Evolutionary conservation across 805 yeast species (phyloP).

Genomic region (Lachancea nothofagi): DNA sequence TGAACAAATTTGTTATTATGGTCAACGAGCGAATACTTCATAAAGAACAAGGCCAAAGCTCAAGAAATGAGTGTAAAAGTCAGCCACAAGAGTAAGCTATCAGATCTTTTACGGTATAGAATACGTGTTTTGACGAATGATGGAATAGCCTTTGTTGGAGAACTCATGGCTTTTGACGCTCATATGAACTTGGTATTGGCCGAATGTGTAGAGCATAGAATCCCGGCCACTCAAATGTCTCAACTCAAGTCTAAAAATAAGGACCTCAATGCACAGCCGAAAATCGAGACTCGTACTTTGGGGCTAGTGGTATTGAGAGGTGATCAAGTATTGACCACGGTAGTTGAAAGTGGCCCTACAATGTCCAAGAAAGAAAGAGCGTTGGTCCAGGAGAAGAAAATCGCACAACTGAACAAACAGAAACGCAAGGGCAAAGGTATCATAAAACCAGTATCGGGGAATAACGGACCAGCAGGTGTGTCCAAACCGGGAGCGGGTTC

Average conservation of each 20-base stretch:
- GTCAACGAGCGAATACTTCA: too few relatives aligned
- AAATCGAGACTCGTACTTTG: slow-evolving; percentile 65
- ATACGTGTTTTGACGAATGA: slow-evolving; percentile 73
- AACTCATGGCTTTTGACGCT: slow-evolving; percentile 80
- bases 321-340: slow-evolving; percentile 67
- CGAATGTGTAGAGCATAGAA: slow-evolving; percentile 78
- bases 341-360: slow-evolving; percentile 56
- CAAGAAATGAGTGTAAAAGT: slow-evolving; percentile 12
- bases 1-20: background rate
- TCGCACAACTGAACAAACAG: slow-evolving; percentile 32
- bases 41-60: background rate
- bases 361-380: slow-evolving; percentile 37
- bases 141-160: slow-evolving; percentile 72
- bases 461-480: background rate
- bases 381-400: slow-evolving; percentile 31
- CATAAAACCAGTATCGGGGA: slow-evolving; percentile 2
- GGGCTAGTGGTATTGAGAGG: slow-evolving; percentile 87
- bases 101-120: slow-evolving; percentile 68
- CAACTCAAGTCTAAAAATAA: slow-evolving; percentile 35
- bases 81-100: slow-evolving; percentile 25
- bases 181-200: slow-evolving; percentile 81
- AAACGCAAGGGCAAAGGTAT: slow-evolving; percentile 19
- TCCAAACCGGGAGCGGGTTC: slow-evolving; percentile 1
- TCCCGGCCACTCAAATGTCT: slow-evolving; percentile 50
- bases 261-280: slow-evolving; percentile 32